Evolutionary conservation across 1,139 yeast genomes (phyloP), one percentile per base, ranked within the genome.

Genomic region (Suhomyces panamericanus): DNA sequence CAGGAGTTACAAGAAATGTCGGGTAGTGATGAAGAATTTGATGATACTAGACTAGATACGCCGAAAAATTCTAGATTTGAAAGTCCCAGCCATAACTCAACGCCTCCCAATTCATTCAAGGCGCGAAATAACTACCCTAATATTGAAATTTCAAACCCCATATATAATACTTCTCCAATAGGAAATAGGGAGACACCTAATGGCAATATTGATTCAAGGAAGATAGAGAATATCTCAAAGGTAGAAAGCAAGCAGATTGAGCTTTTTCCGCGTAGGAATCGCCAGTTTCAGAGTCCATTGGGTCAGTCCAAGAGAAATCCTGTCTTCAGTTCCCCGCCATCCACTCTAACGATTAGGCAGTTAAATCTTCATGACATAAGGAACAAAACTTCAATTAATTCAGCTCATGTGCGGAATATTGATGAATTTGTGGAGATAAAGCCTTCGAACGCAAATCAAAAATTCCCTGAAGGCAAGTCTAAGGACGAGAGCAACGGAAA

Each of bases 21-120:
- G 14, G 51, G 43, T 8, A 51, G 52, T 38, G 57, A 54, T 41
- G 57, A 54, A 39, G 57, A 54, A 38, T 54, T 54, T 35, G 57
- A 54, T 39, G 57, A 54, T 13, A 54, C 57, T 10, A 50, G 54
- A 11, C 42, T 52, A 10, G 53, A 53, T 22, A 51, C 56, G 4
- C 56, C 56, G 6, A 46, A 46, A 26, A 32, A 42, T 1, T 22
- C 43, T 4, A 32, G 52, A 28, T 35, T 33, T 22, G 47, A 41
- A 3, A 27, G 38, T 17, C 38, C 49, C 9, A 13, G 11, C 5
- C 24, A 20, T 9, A 27, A 32, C 27, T 32, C 39, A 11, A 31
- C 24, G n/a, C 6, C n/a, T 8, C 15, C 12, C 15, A 12, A 17
- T 11, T 31, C 20, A 13, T 20, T n/a, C 9, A 24, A 20, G 12